These are phyloP conservation scores for Podospora tetraspora DNA, from an alignment of 495 filamentous ascomycete genomes.

Conservation along the genomic window DNA sequence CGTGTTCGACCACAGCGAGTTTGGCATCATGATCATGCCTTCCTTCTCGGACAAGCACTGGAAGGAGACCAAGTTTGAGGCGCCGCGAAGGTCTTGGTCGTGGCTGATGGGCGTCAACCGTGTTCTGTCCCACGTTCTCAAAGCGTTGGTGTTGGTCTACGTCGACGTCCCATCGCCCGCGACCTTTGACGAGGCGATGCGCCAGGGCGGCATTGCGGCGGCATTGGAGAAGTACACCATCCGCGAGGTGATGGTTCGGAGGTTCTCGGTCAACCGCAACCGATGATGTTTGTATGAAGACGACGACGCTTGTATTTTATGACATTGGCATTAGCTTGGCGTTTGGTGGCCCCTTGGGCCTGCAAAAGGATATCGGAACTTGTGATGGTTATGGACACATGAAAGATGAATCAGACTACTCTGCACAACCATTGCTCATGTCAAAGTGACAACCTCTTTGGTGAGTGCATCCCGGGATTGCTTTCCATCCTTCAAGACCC, in stretches of 20 bases:
- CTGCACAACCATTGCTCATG: neutral
- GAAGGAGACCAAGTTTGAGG: slow-evolving; percentile 46
- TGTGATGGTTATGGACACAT: slow-evolving; percentile 1
- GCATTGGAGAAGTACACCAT: slow-evolving; percentile 69
- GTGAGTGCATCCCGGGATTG: neutral
- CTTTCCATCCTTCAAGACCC: too few species aligned
- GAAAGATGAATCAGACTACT: neutral
- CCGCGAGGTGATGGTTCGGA: slow-evolving; percentile 71
- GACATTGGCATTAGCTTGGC: neutral
- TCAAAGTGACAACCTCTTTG: neutral
- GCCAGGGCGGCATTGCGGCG: slow-evolving; percentile 51
- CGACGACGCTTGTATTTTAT: neutral
- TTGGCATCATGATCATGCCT: slow-evolving; percentile 77
- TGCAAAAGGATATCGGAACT: neutral
- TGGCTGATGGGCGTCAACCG: slow-evolving; percentile 91
- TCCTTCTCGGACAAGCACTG: slow-evolving; percentile 74
- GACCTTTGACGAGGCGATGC: slow-evolving; percentile 34
- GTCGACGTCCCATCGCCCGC: slow-evolving; percentile 81
- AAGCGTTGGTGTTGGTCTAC: slow-evolving; percentile 80
- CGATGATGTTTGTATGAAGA: neutral
- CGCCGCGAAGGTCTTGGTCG: slow-evolving; percentile 64
- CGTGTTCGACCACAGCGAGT: slow-evolving; percentile 90
- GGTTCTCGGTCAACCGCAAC: slow-evolving; percentile 70
- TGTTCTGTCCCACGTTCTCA: slow-evolving; percentile 82
- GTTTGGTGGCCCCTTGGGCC: neutral